Evolutionary conservation across 495 filamentous ascomycete genomes (phyloP), one percentile per base, ranked within the genome.

Genomic region (Penicillium waksmanii): DNA sequence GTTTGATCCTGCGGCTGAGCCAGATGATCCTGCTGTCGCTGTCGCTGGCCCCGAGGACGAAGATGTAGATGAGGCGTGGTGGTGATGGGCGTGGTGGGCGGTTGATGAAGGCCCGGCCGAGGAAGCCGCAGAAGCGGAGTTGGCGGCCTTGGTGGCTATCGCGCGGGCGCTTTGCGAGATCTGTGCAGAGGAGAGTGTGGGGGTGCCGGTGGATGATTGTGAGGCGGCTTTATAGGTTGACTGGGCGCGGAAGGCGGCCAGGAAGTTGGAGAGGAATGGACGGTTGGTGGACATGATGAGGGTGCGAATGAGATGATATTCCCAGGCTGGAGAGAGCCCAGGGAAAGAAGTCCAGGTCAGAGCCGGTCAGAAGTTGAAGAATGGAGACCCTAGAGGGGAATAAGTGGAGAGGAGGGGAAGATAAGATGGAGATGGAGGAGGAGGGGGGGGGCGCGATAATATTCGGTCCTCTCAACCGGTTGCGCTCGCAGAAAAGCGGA

Each of bases 251-350:
- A 94, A 94, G 63, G 90, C 89, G 68, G 90, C 88, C 62, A 96
- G 84, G 82, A 96, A 91, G 79, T 89, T 92, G 56, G 88, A 86
- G 62, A 96, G 82, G 82, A 93, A 94, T 55, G 91, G 89, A 40
- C 90, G 81, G 78, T 94, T 92, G 57, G 89, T 91, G 1, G 89
- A 71, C 77, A 80, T 79, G 19, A 51, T 51, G 15, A 27, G 33
- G 23, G 17, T 9, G 9, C 2, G 17, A 11, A 10, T 17, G 25
- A 31, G 23, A 23, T 21, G 42, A 19, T 46, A 21, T 17, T 17
- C 42, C 18, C 42, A 17, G 17, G 9, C 9, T 12, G 42, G n/a
- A 46, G 42, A 46, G 42, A 46, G 42, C 42, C 42, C 42, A 46
- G 42, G 42, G 42, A 8, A 9, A 31, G 8, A 31, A 31, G 15